Percentiles rank a stretch among this genome's conserved stretches.
Conservation (phyloP, 176 grass and related monocot genomes). For the Avena insularis region DNA sequence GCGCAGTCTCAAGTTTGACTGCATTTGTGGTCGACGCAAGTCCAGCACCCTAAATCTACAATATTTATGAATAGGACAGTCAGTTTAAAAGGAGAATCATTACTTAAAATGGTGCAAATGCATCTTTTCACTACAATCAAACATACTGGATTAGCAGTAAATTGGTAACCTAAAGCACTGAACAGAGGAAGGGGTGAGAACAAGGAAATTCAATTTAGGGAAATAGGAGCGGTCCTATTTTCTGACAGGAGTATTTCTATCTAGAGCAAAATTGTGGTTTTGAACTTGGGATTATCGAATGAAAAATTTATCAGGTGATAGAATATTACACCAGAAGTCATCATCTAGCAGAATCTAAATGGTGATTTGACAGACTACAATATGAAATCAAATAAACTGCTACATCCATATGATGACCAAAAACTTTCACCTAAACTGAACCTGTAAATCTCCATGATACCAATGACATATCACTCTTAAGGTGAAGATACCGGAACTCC, state of each 20-base stretch:
- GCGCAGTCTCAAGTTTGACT: constrained; percentile 88
- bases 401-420: constrained; percentile 3
- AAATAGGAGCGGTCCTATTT: background rate
- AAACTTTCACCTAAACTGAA: constrained; percentile 16
- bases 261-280: constrained; percentile 1
- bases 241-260: constrained; percentile 14
- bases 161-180: background rate
- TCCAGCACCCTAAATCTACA: constrained; percentile 92
- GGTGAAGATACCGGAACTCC: background rate
- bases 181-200: constrained; percentile 13
- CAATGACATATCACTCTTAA: background rate
- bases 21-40: constrained; percentile 89
- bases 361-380: background rate
- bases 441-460: background rate
- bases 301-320: background rate
- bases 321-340: constrained; percentile 10
- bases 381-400: background rate
- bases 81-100: background rate
- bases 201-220: constrained; percentile 15
- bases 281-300: background rate
- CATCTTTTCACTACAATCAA: constrained; percentile 23
- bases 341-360: background rate
- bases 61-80: constrained; percentile 6
- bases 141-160: background rate
- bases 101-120: constrained; percentile 10